Evolutionary conservation across 2,329 filamentous ascomycete genomes (phyloP).

Genomic region (Sphaerulina musiva): DNA sequence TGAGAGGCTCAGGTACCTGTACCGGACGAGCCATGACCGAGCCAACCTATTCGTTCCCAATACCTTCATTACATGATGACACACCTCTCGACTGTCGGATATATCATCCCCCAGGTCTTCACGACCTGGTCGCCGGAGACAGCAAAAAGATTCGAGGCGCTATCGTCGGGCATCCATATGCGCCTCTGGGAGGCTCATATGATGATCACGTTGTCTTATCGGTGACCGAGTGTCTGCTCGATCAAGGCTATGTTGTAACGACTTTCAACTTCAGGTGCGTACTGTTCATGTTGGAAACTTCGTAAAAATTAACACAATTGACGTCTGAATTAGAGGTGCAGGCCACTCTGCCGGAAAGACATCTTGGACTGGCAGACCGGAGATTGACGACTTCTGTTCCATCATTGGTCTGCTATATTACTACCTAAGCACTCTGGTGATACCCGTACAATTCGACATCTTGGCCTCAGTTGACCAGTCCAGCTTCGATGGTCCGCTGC

Average conservation of each 20-base stretch:
- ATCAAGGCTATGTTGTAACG: slow-evolving; percentile 65
- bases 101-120: slow-evolving; percentile 51
- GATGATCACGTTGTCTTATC: slow-evolving; percentile 75
- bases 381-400: slow-evolving; percentile 74
- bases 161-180: slow-evolving; percentile 84
- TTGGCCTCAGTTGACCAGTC: slow-evolving; percentile 1
- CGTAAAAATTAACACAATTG: slow-evolving; percentile 7
- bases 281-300: neutral
- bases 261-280: slow-evolving; percentile 86
- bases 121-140: neutral
- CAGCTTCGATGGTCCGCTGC: neutral
- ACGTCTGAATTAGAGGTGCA: slow-evolving; percentile 57
- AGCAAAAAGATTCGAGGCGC: slow-evolving; percentile 39
- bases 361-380: slow-evolving; percentile 78
- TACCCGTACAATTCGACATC: neutral
- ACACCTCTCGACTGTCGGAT: slow-evolving; percentile 71
- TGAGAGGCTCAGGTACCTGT: neutral
- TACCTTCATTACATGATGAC: slow-evolving; percentile 79
- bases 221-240: slow-evolving; percentile 58
- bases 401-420: slow-evolving; percentile 72
- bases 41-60: slow-evolving; percentile 51
- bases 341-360: slow-evolving; percentile 67
- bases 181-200: slow-evolving; percentile 74
- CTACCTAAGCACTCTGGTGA: slow-evolving; percentile 57
- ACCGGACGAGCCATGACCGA: slow-evolving; percentile 5